Percentiles rank a stretch among this genome's conserved stretches.
Evolutionary conservation across 108 stramenopile genomes (phyloP).

Genomic region (Pelagomonas calceolata): DNA sequence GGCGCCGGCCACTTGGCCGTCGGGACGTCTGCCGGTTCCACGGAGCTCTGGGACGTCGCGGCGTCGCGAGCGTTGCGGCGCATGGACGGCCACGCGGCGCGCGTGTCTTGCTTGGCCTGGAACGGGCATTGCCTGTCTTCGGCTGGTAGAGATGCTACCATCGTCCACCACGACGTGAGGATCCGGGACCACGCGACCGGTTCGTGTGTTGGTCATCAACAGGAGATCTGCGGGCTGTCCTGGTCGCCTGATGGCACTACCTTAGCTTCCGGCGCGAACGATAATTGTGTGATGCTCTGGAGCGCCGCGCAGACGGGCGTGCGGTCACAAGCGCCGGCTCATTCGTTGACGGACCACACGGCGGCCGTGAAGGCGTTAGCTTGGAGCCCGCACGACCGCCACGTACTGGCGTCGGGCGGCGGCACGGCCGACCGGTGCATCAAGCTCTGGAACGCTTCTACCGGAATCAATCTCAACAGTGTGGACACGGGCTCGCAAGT

Average conservation of each 20-base stretch:
- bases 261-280: slow-evolving; percentile 88
- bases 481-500: slow-evolving; percentile 96
- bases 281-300: slow-evolving; percentile 94
- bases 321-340: slow-evolving; percentile 37
- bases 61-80: slow-evolving; percentile 73
- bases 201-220: slow-evolving; percentile 59
- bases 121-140: slow-evolving; percentile 81
- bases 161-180: slow-evolving; percentile 96
- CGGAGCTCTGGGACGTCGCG: slow-evolving; percentile 79
- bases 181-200: slow-evolving; percentile 70
- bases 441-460: slow-evolving; percentile 93
- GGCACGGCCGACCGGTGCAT: slow-evolving; percentile 98
- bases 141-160: slow-evolving; percentile 75
- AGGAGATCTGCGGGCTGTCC: slow-evolving; percentile 92
- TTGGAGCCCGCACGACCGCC: slow-evolving; percentile 95
- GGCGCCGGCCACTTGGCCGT: slow-evolving; percentile 62
- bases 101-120: slow-evolving; percentile 90
- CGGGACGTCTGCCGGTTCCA: slow-evolving; percentile 67
- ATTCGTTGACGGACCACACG: slow-evolving; percentile 74
- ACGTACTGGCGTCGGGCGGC: slow-evolving; percentile 91
- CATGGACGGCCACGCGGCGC: slow-evolving; percentile 89
- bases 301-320: slow-evolving; percentile 50
- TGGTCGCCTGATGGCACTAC: slow-evolving; percentile 91
- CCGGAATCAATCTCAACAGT: slow-evolving; percentile 78
- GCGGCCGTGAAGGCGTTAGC: slow-evolving; percentile 98